Evolutionary conservation across 306 rosid genomes (phyloP), one percentile per base, ranked within the genome.

Genomic region (Vigna trinervia): DNA sequence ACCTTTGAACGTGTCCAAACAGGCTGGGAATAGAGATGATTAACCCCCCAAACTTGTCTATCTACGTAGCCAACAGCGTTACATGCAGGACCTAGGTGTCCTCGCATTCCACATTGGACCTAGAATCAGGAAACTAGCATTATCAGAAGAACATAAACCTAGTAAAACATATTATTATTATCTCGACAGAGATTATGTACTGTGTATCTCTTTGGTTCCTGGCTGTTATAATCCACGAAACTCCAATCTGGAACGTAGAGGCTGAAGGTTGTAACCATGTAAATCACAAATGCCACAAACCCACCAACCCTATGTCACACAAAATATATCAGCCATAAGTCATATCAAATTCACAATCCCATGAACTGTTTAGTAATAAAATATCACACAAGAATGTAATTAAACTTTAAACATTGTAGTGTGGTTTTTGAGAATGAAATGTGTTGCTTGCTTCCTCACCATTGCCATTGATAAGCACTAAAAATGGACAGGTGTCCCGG

Each of bases 221-320:
- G 13, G 0, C 59, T 11, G 9, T 75, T 2, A 23, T 52, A 71
- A 54, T 83, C 82, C 7, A 85, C 87, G 54, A 87, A 93, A 66
- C 85, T 91, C 98, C 98, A 93, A 68, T 91, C 93, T 14, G 98
- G 97, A 86, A 93, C 89, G 39, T 87, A 89, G 22, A 91, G 88
- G 15, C 89, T 22, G 66, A 77, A 93, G 20, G 96, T 87, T 61
- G 97, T 91, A 66, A 90, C 77, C 86, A 90, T 87, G 87, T 89
- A 91, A 58, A 90, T 67, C 19, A 90, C 57, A 66, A 91, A 86
- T 7, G 98, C 84, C 54, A 86, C 69, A 10, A 91, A 90, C 11
- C 97, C 98, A 26, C 96, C 98, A 65, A 90, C 14, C 95, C 97
- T 92, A 52, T 22, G 50, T 8, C 5, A 48, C 65, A 41, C 32